These are phyloP conservation scores for Vaucheria bursata DNA, from an alignment of 352 stramenopile genomes.

Conservation along the genomic window DNA sequence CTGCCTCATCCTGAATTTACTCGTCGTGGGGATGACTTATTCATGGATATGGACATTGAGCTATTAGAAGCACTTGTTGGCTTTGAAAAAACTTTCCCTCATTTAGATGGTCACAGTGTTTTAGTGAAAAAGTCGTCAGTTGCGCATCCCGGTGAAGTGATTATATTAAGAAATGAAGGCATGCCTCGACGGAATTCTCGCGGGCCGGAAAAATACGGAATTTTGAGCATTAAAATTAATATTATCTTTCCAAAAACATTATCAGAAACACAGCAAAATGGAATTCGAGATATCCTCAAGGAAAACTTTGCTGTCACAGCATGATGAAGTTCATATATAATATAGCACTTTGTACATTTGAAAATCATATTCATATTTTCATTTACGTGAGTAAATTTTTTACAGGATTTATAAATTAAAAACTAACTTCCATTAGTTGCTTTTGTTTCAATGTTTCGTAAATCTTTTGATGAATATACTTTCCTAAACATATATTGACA, in stretches of 20 bases:
- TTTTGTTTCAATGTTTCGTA: no score
- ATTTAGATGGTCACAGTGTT: conserved; percentile 36
- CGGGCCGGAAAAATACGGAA: conserved; percentile 13
- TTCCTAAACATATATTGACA: no score
- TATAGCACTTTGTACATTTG: no score
- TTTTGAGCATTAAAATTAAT: conserved; percentile 32
- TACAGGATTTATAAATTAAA: no score
- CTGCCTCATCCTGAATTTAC: conserved; percentile 70
- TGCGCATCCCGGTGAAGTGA: conserved; percentile 1
- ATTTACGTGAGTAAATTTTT: no score
- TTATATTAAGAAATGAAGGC: conserved; percentile 28
- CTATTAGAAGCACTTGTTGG: conserved; percentile 76
- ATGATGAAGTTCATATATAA: no score
- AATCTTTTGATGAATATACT: no score
- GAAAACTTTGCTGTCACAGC: no score
- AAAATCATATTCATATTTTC: no score
- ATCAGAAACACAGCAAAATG: background rate
- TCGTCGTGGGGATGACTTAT: conserved; percentile 75
- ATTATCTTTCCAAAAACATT: conserved; percentile 29
- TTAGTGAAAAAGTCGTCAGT: no score
- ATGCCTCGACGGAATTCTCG: conserved; percentile 14
- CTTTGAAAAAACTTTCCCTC: conserved; percentile 23
- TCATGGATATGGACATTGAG: conserved; percentile 79
- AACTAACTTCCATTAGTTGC: no score
- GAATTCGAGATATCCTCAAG: background rate